Conservation (phyloP, 805 yeast species). For the Peterozyma toletana region DNA sequence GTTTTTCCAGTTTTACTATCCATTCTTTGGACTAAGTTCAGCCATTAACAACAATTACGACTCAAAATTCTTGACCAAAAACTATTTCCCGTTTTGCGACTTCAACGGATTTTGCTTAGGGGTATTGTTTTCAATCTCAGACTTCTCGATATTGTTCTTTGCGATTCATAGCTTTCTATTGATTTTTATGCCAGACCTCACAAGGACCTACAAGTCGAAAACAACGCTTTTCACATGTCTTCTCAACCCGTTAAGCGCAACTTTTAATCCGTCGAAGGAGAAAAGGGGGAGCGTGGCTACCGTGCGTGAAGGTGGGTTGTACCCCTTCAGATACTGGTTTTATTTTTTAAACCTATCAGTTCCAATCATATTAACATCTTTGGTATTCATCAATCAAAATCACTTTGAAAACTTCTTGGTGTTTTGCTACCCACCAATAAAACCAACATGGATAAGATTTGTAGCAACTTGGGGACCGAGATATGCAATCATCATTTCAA, state of each 20-base stretch:
- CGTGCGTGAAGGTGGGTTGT: constrained; percentile 63
- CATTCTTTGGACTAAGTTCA: no score
- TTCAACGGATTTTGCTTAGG: constrained; percentile 78
- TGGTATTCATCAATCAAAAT: constrained; percentile 59
- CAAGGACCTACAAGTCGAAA: constrained; percentile 23
- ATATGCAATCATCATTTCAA: constrained; percentile 53
- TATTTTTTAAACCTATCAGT: constrained; percentile 49
- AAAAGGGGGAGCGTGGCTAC: no score
- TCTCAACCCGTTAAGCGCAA: no score
- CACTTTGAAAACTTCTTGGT: constrained; percentile 50
- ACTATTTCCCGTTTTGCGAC: constrained; percentile 36
- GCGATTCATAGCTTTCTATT: constrained; percentile 76
- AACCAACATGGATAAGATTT: constrained; percentile 65
- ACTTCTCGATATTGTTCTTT: constrained; percentile 69
- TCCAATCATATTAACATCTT: constrained; percentile 64
- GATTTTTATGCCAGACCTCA: constrained; percentile 52
- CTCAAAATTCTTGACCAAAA: not conserved
- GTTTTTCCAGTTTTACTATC: no score
- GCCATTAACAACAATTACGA: no score
- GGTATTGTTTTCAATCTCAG: constrained; percentile 75
- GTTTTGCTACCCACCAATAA: constrained; percentile 73
- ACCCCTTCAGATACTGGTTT: constrained; percentile 44
- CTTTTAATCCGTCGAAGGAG: no score
- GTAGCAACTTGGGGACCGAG: constrained; percentile 79
- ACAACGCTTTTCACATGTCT: no score